Conservation (phyloP, 1,139 yeast genomes). For the Zygoascus meyerae region DNA sequence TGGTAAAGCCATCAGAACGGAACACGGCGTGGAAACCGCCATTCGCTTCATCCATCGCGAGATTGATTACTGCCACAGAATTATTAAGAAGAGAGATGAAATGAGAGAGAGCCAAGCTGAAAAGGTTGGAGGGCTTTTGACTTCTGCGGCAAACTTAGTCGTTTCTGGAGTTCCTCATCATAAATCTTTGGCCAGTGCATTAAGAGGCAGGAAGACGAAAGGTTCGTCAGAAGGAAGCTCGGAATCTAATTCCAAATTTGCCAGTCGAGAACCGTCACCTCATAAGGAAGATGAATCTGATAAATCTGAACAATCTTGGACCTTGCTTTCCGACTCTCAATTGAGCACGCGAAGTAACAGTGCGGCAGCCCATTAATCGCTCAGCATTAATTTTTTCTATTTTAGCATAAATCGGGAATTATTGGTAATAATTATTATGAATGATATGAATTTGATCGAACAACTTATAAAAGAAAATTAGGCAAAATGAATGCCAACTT, state of each 20-base stretch:
- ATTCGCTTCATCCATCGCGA: constrained; percentile 71
- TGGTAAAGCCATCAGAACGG: constrained; percentile 57
- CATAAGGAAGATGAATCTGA: constrained; percentile 11
- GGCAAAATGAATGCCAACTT: constrained; percentile 95
- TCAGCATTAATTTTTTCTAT: background rate
- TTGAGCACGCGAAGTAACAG: too few species aligned
- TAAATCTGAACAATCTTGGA: constrained; percentile 23
- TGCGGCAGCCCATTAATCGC: too few species aligned
- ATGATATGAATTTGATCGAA: background rate
- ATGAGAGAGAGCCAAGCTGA: background rate
- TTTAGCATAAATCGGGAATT: background rate
- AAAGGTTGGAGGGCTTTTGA: constrained; percentile 1
- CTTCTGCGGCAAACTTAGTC: constrained; percentile 6
- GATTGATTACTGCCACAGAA: constrained; percentile 58
- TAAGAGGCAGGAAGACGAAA: background rate
- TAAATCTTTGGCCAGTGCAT: background rate
- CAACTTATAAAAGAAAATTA: constrained; percentile 29
- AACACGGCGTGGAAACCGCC: constrained; percentile 76
- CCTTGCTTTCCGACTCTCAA: constrained; percentile 14
- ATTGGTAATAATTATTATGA: constrained; percentile 1
- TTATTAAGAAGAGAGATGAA: constrained; percentile 19
- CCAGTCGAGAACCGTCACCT: constrained; percentile 2
- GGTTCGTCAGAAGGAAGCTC: constrained; percentile 1
- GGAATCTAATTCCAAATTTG: background rate
- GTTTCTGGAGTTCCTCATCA: constrained; percentile 2